Conservation (phyloP, 2,329 filamentous ascomycete species). For the Sphaerulina vaccinii region DNA sequence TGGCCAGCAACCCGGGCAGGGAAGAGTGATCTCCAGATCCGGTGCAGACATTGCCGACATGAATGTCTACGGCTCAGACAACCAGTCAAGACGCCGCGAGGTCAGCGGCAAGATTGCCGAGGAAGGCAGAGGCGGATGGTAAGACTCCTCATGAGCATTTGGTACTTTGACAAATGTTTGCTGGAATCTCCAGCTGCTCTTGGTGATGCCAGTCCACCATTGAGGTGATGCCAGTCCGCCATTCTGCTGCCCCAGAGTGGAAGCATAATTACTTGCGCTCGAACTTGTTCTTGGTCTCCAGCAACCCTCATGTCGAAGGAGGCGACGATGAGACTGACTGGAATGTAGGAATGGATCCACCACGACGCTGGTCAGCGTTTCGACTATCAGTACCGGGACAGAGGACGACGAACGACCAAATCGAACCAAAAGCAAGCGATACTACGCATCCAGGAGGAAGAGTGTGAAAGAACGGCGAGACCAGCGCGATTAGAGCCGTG, state of each 20-base stretch:
- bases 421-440: constrained; percentile 11
- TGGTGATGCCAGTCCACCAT: constrained; percentile 16
- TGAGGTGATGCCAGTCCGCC: constrained; percentile 16
- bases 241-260: constrained; percentile 5
- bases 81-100: constrained; percentile 51
- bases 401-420: constrained; percentile 1
- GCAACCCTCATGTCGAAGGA: neutral
- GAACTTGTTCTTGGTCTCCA: neutral
- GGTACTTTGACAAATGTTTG: neutral
- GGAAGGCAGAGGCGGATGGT: constrained; percentile 57
- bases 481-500: constrained; percentile 2
- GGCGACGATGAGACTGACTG: constrained; percentile 6
- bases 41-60: constrained; percentile 48
- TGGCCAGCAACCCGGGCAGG: constrained; percentile 17
- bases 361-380: neutral
- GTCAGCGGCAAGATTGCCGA: constrained; percentile 73
- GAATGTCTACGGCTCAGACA: constrained; percentile 31
- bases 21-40: constrained; percentile 47
- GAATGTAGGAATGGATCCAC: neutral
- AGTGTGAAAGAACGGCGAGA: constrained; percentile 11
- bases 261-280: constrained; percentile 9
- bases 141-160: constrained; percentile 10
- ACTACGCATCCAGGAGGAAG: constrained; percentile 11
- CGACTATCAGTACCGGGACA: neutral
- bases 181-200: constrained; percentile 10